Evolutionary conservation across 1,284 basidiomycete genomes (phyloP), one percentile per base, ranked within the genome.

Genomic region (Erythrobasidium hasegawianum): DNA sequence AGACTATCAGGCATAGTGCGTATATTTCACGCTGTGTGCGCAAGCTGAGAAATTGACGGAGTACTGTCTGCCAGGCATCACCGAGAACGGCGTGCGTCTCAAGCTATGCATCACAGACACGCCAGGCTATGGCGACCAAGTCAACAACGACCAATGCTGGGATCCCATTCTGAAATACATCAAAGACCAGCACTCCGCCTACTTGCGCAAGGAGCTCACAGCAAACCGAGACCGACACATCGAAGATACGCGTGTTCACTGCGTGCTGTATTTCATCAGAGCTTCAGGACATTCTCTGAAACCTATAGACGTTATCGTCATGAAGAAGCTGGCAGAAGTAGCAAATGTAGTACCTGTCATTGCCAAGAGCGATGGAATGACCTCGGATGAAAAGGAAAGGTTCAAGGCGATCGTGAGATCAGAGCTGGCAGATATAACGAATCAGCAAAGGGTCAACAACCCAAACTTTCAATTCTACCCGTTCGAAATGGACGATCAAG

Each of bases 271-370:
- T 85, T 97, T 98, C 81, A 95, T 98, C 83, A 94, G 90, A 80
- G 94, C 93, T 20, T 94, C 93, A 14, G 93, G 94, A 20, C 94
- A 96, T 79, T 86, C 88, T 2, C 70, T 75, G 55, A 72, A 71
- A 59, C 64, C 72, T 26, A 95, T 98, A 76, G 96, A 98, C 76
- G 88, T 97, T 56, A 93, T 92, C 72, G 95, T 98, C 71, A 92
- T 98, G 87, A 97, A 97, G 84, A 97, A 97, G 83, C 82, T 98
- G 64, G 88, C 87, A 77, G 95, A 98, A 78, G 95, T 98, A 43
- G 95, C 97, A 79, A 98, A 98, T 75, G 95, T 98, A 55, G 94
- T 98, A 5, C 96, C 95, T 13, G 89, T 98, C 69, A 97, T 98
- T 76, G 95, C 96, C 74, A 98, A 98, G 83, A 84, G 90, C n/a